Evolutionary conservation across 163 green algal genomes (phyloP), one percentile per base, ranked within the genome.

Genomic region (Chlorella variabilis): DNA sequence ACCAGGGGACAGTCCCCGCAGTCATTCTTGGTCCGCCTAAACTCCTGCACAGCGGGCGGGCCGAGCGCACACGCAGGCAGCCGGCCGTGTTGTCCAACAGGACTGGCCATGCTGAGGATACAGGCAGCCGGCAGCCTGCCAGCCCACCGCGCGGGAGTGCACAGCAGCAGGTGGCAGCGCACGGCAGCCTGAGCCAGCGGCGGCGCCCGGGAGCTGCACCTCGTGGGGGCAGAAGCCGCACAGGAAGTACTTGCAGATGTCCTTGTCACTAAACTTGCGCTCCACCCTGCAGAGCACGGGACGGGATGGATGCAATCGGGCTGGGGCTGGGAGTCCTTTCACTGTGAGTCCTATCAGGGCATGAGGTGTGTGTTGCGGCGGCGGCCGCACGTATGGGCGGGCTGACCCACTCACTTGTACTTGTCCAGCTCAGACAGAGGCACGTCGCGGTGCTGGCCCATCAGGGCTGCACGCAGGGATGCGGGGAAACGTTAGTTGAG

Each of bases 201-300:
- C 45, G 45, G 45, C 23, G 54, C 54, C 18, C 15, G 54, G 54
- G 54, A 13, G 20, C 59, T 38, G 38, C 38, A 73, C 87, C 78
- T 91, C 85, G 27, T 88, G 85, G 9, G 87, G 87, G 63, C 87
- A 91, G 51, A 91, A 88, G 41, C 88, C 88, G 51, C 62, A 83
- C 11, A 92, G 34, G 67, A 83, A 86, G 65, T 82, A 87, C 38
- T 89, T 89, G 82, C 88, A 92, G 0, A 92, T 75, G 11, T 89
- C 77, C 7, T 70, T n/a, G 49, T 91, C 87, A 34, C 7, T 68
- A n/a, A 78, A 83, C 77, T 77, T 83, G 49, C 63, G 66, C 20
- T 69, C 39, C 15, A 15, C 15, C 21, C 77, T 77, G 38, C 33
- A 69, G 25, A 69, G 13, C n/a, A 31, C 2, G 41, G n/a, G n/a